Percentiles rank a stretch among this genome's conserved stretches.
Conservation (phyloP, 176 grass and related monocot genomes). For the Elymus sibiricus region DNA sequence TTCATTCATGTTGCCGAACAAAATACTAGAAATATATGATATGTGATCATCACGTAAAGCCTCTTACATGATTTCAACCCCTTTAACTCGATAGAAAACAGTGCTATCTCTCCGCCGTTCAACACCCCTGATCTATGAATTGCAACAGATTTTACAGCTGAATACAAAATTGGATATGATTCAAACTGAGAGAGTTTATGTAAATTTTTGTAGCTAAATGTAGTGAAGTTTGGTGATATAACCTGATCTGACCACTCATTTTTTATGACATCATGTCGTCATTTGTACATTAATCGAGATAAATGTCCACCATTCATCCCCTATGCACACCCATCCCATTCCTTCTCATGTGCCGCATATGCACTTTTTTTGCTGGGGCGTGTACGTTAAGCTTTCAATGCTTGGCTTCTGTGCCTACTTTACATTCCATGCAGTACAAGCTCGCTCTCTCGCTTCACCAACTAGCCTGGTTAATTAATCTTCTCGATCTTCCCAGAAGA, state of each 20-base stretch:
- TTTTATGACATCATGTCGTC: neutral
- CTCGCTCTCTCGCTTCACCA: neutral
- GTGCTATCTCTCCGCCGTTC: neutral
- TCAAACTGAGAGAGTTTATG: neutral
- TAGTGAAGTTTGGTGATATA: neutral
- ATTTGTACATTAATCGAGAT: neutral
- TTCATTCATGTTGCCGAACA: neutral
- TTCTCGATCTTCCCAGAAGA: neutral
- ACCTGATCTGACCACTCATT: neutral
- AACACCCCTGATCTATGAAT: neutral
- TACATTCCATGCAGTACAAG: neutral
- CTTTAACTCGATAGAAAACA: neutral
- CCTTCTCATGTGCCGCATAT: neutral
- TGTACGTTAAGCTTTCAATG: neutral
- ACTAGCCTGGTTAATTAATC: neutral
- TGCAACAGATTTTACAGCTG: neutral
- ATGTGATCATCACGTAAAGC: neutral
- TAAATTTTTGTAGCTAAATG: neutral
- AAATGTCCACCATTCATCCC: neutral
- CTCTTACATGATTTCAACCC: neutral
- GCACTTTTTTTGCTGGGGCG: neutral
- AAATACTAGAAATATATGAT: neutral
- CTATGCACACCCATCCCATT: neutral
- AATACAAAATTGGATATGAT: neutral
- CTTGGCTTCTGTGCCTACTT: neutral